Conservation (phyloP, 75 land plant genomes). For the Cupressus sempervirens region DNA sequence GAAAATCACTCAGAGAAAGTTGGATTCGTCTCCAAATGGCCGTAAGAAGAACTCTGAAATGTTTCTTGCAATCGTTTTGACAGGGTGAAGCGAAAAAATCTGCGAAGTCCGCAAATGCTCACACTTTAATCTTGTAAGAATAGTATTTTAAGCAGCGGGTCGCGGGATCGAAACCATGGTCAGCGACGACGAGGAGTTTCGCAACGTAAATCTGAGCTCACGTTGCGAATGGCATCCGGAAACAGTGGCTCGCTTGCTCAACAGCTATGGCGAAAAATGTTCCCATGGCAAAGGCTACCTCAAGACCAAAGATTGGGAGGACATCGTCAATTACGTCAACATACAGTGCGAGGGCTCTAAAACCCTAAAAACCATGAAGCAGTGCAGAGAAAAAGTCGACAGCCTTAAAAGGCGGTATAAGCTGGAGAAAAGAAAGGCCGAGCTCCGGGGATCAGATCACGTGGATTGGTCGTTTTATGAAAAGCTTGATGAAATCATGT, state of each 20-base stretch:
- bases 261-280: slow-evolving; percentile 22
- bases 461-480: slow-evolving; percentile 22
- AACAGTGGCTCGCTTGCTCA: slow-evolving; percentile 18
- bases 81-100: background rate
- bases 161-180: slow-evolving; percentile 1
- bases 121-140: background rate
- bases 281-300: slow-evolving; percentile 19
- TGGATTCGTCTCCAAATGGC: background rate
- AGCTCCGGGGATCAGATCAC: slow-evolving; percentile 13
- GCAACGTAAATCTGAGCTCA: background rate
- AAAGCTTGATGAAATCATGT: slow-evolving; percentile 27
- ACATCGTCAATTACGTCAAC: slow-evolving; percentile 34
- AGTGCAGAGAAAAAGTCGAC: slow-evolving; percentile 47
- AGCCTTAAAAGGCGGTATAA: slow-evolving; percentile 41
- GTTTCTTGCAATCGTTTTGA: background rate
- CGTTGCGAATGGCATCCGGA: slow-evolving; percentile 22
- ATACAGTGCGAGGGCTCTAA: slow-evolving; percentile 26
- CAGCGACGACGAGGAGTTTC: slow-evolving; percentile 9
- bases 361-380: slow-evolving; percentile 38
- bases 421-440: slow-evolving; percentile 19
- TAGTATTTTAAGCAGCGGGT: background rate
- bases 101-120: background rate
- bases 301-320: slow-evolving; percentile 45
- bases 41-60: background rate
- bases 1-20: background rate